A percentile compares a stretch with the other conserved stretches of the same genome.
These are phyloP conservation scores for Penicillium tannophilum DNA, from an alignment of 495 filamentous ascomycete genomes.

Conservation along the genomic window DNA sequence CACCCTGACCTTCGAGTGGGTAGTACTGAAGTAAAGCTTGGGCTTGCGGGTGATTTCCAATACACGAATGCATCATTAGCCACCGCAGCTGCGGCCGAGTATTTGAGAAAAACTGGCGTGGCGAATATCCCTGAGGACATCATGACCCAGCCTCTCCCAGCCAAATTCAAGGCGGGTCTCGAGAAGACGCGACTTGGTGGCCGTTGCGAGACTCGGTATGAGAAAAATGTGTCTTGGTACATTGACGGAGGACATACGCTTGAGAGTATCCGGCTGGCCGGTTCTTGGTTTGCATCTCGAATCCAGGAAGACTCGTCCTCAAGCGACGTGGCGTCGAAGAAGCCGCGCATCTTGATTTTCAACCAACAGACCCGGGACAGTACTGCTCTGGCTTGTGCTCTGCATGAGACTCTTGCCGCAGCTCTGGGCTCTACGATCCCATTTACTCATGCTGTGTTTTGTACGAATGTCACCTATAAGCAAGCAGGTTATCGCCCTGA, in stretches of 20 bases:
- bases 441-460: constrained; percentile 86
- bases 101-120: constrained; percentile 48
- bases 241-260: constrained; percentile 91
- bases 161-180: constrained; percentile 72
- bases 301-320: constrained; percentile 50
- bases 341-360: constrained; percentile 77
- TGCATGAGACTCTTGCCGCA: constrained; percentile 65
- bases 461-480: constrained; percentile 81
- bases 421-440: constrained; percentile 54
- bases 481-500: constrained; percentile 71
- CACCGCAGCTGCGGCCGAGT: constrained; percentile 68
- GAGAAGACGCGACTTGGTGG: constrained; percentile 76
- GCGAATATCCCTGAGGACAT: constrained; percentile 48
- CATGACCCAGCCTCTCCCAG: constrained; percentile 55
- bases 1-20: constrained; percentile 61
- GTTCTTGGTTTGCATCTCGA: constrained; percentile 74
- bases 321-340: constrained; percentile 41
- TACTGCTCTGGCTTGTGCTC: constrained; percentile 60
- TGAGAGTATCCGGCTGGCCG: constrained; percentile 80
- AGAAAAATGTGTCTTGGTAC: constrained; percentile 76
- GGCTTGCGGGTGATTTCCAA: constrained; percentile 80
- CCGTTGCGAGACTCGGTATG: constrained; percentile 75
- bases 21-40: constrained; percentile 60
- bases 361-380: constrained; percentile 92
- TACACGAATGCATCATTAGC: constrained; percentile 84